phyloP scores from a whole-genome alignment of 805 yeast species.

The Sugiyamaella qingdaonensis region DNA sequence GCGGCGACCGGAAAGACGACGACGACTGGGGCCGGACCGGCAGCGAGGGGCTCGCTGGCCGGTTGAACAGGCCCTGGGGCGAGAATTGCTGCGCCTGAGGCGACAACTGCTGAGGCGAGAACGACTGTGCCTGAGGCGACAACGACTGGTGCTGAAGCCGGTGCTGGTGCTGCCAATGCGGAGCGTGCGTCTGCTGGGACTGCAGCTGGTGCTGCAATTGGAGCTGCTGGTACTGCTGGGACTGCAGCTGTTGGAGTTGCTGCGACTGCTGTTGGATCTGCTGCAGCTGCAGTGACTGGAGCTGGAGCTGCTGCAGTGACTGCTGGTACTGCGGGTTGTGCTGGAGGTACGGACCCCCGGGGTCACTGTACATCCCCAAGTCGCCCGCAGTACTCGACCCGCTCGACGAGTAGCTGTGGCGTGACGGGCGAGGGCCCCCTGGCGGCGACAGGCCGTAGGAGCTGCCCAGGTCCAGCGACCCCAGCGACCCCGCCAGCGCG shows the following conservation, averaged over 20 bases:
- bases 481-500: neutral
- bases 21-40: conserved; percentile 25
- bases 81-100: too few relatives aligned
- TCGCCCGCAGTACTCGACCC: neutral
- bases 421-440: neutral
- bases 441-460: neutral
- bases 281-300: neutral
- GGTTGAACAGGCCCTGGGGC: neutral
- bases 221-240: conserved; percentile 7
- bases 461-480: neutral
- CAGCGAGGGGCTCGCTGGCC: conserved; percentile 24
- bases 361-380: neutral
- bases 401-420: neutral
- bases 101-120: too few relatives aligned
- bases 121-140: too few relatives aligned
- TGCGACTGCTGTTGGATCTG: neutral
- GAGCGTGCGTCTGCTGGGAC: conserved; percentile 21
- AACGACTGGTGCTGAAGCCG: neutral
- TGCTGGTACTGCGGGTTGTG: neutral
- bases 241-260: conserved; percentile 8
- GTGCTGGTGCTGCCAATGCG: conserved; percentile 9
- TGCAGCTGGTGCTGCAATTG: conserved; percentile 7
- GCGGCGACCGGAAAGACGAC: conserved; percentile 16
- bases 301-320: neutral
- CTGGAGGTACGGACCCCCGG: neutral